These are phyloP conservation scores for Scedosporium aurantiacum DNA, from an alignment of 2,329 filamentous ascomycete genomes.

Conservation along the genomic window DNA sequence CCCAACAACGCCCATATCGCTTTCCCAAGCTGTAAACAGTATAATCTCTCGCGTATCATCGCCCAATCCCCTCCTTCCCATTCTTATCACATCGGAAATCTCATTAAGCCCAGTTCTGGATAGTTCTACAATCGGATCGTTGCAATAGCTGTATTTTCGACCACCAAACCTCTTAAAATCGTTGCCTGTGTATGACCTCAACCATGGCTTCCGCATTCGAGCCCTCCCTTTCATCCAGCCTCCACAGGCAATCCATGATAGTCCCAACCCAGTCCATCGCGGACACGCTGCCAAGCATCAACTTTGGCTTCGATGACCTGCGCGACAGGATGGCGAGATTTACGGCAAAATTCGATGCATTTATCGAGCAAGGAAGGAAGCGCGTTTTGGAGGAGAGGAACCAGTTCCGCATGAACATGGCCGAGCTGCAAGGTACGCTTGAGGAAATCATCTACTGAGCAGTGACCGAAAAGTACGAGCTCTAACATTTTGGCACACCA, in stretches of 20 bases:
- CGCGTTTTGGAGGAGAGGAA: conserved; percentile 87
- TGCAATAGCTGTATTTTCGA: neutral
- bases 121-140: neutral
- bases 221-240: conserved; percentile 55
- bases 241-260: conserved; percentile 45
- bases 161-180: neutral
- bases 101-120: too few species aligned
- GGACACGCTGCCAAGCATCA: conserved; percentile 73
- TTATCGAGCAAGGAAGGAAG: conserved; percentile 85
- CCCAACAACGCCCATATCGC: neutral
- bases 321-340: conserved; percentile 93
- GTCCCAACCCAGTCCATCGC: conserved; percentile 55
- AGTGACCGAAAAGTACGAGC: too few species aligned
- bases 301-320: conserved; percentile 93
- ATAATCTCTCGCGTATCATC: too few species aligned
- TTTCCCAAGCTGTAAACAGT: too few species aligned
- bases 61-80: too few species aligned
- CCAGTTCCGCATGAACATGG: conserved; percentile 80
- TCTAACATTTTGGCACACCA: neutral
- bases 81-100: too few species aligned
- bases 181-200: neutral
- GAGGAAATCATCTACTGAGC: neutral
- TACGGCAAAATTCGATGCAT: conserved; percentile 79
- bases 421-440: conserved; percentile 71
- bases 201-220: conserved; percentile 54